Evolutionary conservation across 768 basidiomycete species (phyloP), one percentile per base, ranked within the genome.

Genomic region (Kwoniella botswanensis): DNA sequence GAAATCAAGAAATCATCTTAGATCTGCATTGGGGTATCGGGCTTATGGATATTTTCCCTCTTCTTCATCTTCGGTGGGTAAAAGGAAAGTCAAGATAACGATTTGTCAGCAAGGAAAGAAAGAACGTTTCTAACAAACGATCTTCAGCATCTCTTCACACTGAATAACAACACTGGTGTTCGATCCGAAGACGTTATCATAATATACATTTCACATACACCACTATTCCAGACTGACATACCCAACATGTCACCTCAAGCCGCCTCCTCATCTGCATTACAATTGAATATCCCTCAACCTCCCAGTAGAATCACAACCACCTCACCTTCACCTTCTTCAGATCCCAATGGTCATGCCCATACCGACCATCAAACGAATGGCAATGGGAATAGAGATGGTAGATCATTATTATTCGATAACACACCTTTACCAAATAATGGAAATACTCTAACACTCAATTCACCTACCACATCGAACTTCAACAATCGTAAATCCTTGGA

Each of bases 291-390:
- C 15, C 59, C 59, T 3, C 59, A 29, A n/a, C 35, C 41, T 7
- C 35, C 42, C 35, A n/a, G 43, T 9, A 42, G 18, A 61, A 61
- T 61, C 17, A 61, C 46, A 17, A 18, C 15, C 18, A 61, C 35
- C 22, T 61, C 59, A 9, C 42, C 59, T 43, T 61, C 59, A 7
- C 42, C 59, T 61, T 59, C 57, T 29, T 35, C 35, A 35, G 35
- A n/a, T 13, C 15, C 42, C 57, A 13, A 41, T 6, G 2, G 11
- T 41, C 41, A 12, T 15, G n/a, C 15, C 57, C 29, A 10, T 4
- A 0, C 35, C 7, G 6, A 35, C 35, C 0, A 1, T 1, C 6
- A 35, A 6, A 1, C 9, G 3, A 50, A 50, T 15, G 46, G 13
- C 6, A 13, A 50, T 50, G 46, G 44, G 13, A 12, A 46, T 9